Conservation (phyloP, 148 eudicot species). For the Pouteria glomerata region DNA sequence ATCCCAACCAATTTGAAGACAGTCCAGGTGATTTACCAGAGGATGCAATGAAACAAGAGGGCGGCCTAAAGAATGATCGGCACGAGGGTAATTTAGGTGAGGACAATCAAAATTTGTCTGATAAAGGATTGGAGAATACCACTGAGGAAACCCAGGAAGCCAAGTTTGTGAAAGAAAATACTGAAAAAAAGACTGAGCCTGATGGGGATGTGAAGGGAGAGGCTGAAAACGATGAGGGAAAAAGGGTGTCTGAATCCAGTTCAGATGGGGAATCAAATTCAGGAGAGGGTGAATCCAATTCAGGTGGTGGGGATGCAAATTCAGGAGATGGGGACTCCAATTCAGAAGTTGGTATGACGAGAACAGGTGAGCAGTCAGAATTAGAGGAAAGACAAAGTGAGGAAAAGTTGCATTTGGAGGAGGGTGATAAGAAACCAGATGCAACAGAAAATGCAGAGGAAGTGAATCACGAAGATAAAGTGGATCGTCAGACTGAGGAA, state of each 20-base stretch:
- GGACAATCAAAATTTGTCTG: conserved; percentile 10
- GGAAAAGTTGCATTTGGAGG: conserved; percentile 12
- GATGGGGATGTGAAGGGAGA: not conserved
- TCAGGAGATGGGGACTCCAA: conserved; percentile 13
- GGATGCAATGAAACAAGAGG: conserved; percentile 26
- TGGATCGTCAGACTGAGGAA: not conserved
- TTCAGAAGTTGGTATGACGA: conserved; percentile 7
- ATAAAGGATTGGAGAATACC: conserved; percentile 17
- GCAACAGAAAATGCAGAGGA: conserved; percentile 16
- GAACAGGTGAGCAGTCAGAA: conserved; percentile 12
- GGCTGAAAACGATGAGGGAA: too few species aligned
- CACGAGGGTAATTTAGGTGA: not conserved
- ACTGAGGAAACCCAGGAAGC: conserved; percentile 18
- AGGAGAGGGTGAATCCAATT: too few species aligned
- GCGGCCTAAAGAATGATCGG: conserved; percentile 12
- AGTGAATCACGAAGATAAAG: conserved; percentile 12
- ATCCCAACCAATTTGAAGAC: conserved; percentile 22
- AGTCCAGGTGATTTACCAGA: conserved; percentile 24
- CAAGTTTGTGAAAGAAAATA: conserved; percentile 16
- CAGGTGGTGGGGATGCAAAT: too few species aligned
- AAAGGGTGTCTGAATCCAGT: too few species aligned
- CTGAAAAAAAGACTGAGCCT: conserved; percentile 13
- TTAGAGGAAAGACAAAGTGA: conserved; percentile 15
- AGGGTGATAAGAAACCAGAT: conserved; percentile 13
- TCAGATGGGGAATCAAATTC: too few species aligned